Conservation (phyloP, 352 stramenopile genomes). For the Elongisporangium prolatum region DNA sequence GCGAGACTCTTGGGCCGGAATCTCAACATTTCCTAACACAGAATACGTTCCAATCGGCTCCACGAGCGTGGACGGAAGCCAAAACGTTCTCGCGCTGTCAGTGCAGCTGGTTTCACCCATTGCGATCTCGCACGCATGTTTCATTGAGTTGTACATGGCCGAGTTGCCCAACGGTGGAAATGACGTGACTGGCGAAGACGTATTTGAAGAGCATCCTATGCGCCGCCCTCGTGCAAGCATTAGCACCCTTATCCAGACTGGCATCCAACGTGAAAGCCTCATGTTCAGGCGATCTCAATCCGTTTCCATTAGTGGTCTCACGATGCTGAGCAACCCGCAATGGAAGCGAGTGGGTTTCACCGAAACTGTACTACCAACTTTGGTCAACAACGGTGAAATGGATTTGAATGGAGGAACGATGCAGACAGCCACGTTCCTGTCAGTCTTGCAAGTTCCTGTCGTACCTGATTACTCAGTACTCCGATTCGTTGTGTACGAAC, state of each 20-base stretch:
- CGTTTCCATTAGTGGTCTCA: slow-evolving; percentile 29
- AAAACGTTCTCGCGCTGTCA: slow-evolving; percentile 77
- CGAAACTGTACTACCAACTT: slow-evolving; percentile 66
- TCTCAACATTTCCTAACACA: slow-evolving; percentile 67
- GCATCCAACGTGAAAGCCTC: slow-evolving; percentile 60
- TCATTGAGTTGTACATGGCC: slow-evolving; percentile 68
- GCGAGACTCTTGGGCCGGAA: slow-evolving; percentile 59
- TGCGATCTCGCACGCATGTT: slow-evolving; percentile 64
- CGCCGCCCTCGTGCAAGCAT: slow-evolving; percentile 61
- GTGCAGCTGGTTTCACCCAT: slow-evolving; percentile 61
- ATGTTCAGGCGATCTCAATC: slow-evolving; percentile 47
- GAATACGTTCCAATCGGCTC: slow-evolving; percentile 62
- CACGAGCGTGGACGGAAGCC: slow-evolving; percentile 46
- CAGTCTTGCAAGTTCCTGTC: slow-evolving; percentile 70
- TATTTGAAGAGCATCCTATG: slow-evolving; percentile 45
- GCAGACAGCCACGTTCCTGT: slow-evolving; percentile 73
- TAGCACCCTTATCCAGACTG: slow-evolving; percentile 67
- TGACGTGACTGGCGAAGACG: slow-evolving; percentile 42
- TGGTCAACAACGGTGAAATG: slow-evolving; percentile 22
- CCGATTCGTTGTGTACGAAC: slow-evolving; percentile 80
- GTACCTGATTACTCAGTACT: slow-evolving; percentile 59
- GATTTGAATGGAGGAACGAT: slow-evolving; percentile 8
- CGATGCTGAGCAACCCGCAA: slow-evolving; percentile 18
- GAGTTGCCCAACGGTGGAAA: slow-evolving; percentile 46
- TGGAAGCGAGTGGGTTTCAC: slow-evolving; percentile 76